phyloP scores from a whole-genome alignment of 345 rosid genomes.

The Bruguiera gymnorhiza region DNA sequence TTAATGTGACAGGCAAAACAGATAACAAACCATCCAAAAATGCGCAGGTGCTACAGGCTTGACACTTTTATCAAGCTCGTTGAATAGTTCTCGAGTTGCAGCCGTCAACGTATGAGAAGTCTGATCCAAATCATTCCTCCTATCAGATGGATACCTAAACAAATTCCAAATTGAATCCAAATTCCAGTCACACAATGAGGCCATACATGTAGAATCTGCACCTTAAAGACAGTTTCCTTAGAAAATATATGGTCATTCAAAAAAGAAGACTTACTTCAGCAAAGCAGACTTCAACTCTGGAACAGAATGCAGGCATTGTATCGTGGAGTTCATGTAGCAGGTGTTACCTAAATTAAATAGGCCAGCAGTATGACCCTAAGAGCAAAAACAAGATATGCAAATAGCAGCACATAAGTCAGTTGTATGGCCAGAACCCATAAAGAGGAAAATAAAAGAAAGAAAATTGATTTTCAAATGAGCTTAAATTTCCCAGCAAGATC shows the following conservation, averaged over 20 bases:
- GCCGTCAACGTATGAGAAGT: slow-evolving; percentile 91
- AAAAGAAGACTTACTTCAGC: slow-evolving; percentile 42
- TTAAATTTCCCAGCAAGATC: neutral
- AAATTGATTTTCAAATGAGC: neutral
- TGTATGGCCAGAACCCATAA: neutral
- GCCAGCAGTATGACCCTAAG: slow-evolving; percentile 96
- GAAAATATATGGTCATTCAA: neutral
- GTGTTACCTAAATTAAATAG: slow-evolving; percentile 90
- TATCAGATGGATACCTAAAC: slow-evolving; percentile 65
- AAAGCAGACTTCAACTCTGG: slow-evolving; percentile 94
- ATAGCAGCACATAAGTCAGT: neutral
- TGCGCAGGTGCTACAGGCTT: slow-evolving; percentile 90
- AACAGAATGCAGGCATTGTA: slow-evolving; percentile 95
- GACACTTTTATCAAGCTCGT: slow-evolving; percentile 85
- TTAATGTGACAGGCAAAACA: neutral
- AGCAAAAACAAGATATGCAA: slow-evolving; percentile 12
- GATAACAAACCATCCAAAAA: slow-evolving; percentile 85
- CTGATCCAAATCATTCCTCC: slow-evolving; percentile 79
- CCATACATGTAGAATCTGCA: neutral
- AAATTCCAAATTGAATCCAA: slow-evolving; percentile 15
- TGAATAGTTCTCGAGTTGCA: slow-evolving; percentile 85
- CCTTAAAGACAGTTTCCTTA: neutral
- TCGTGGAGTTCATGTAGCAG: slow-evolving; percentile 96
- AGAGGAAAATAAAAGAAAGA: neutral
- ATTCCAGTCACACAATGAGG: slow-evolving; percentile 14